These are phyloP conservation scores for Trichoderma semiorbis DNA, from an alignment of 2,329 filamentous ascomycete genomes.

Conservation along the genomic window DNA sequence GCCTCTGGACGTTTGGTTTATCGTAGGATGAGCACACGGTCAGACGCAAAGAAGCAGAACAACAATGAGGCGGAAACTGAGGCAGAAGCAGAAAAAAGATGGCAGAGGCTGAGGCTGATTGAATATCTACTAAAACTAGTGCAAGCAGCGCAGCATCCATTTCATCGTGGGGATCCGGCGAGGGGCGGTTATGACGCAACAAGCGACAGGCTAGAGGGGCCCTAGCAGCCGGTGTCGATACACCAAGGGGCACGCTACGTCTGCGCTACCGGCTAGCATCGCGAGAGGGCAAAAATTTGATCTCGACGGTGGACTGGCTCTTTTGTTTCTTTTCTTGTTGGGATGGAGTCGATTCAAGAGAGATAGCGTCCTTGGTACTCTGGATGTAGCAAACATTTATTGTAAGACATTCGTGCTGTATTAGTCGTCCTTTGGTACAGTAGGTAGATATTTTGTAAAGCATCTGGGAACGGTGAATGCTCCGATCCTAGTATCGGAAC, in stretches of 20 bases:
- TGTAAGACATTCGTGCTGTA: background rate
- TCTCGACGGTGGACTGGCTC: too few species aligned
- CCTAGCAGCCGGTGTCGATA: slow-evolving; percentile 7
- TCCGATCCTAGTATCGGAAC: background rate
- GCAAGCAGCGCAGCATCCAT: background rate
- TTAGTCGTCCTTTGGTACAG: background rate
- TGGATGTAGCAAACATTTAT: background rate
- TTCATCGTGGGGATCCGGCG: slow-evolving; percentile 17
- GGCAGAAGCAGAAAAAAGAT: background rate
- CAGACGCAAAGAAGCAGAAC: background rate
- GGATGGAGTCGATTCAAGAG: background rate
- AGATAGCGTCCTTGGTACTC: background rate
- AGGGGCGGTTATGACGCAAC: slow-evolving; percentile 23
- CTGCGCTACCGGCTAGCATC: background rate
- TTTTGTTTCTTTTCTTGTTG: background rate
- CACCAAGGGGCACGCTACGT: slow-evolving; percentile 13
- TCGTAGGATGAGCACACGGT: background rate
- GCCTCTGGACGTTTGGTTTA: background rate
- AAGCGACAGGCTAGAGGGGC: background rate
- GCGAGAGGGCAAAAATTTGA: background rate
- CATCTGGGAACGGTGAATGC: background rate
- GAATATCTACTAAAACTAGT: background rate
- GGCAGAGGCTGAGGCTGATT: slow-evolving; percentile 11
- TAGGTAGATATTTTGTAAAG: background rate
- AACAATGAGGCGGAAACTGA: background rate